These are phyloP conservation scores for Sphaerostilbella broomeana DNA, from an alignment of 2,329 filamentous ascomycete species.

Conservation along the genomic window DNA sequence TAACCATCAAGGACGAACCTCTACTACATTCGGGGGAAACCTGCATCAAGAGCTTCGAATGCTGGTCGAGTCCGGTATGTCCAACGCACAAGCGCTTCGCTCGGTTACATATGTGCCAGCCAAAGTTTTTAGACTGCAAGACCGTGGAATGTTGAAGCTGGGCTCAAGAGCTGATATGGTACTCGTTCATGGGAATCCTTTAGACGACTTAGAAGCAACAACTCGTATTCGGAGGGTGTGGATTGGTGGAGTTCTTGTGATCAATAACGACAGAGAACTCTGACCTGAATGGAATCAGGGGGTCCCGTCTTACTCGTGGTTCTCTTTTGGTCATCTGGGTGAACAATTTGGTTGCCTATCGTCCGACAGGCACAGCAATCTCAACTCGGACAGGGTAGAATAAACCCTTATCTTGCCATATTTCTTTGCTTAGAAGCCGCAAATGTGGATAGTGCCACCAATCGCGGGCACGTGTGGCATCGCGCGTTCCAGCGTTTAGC, in stretches of 20 bases:
- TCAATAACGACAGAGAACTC: no score
- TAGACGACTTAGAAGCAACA: slow-evolving; percentile 22
- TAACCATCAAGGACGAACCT: slow-evolving; percentile 13
- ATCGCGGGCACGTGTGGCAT: no score
- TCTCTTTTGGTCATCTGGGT: no score
- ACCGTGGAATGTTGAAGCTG: slow-evolving; percentile 20
- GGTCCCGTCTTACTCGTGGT: no score
- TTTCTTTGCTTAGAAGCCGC: no score
- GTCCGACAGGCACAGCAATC: no score
- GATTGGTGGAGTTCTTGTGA: slow-evolving; percentile 21
- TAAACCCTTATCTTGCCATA: no score
- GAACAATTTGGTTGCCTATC: no score
- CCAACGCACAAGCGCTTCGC: slow-evolving; percentile 16
- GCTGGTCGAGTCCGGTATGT: slow-evolving; percentile 17
- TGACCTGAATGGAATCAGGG: no score
- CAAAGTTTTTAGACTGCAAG: slow-evolving; percentile 18
- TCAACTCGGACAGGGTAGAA: no score
- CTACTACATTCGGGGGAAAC: slow-evolving; percentile 16
- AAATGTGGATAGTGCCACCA: no score
- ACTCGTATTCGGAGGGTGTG: slow-evolving; percentile 22
- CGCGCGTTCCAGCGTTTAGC: no score
- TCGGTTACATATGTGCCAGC: slow-evolving; percentile 18
- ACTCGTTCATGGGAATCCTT: slow-evolving; percentile 24
- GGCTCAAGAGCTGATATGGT: slow-evolving; percentile 25
- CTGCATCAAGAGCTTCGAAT: slow-evolving; percentile 20